Evolutionary conservation across 2,329 filamentous ascomycete genomes (phyloP).

Genomic region (Exophiala sp.): DNA sequence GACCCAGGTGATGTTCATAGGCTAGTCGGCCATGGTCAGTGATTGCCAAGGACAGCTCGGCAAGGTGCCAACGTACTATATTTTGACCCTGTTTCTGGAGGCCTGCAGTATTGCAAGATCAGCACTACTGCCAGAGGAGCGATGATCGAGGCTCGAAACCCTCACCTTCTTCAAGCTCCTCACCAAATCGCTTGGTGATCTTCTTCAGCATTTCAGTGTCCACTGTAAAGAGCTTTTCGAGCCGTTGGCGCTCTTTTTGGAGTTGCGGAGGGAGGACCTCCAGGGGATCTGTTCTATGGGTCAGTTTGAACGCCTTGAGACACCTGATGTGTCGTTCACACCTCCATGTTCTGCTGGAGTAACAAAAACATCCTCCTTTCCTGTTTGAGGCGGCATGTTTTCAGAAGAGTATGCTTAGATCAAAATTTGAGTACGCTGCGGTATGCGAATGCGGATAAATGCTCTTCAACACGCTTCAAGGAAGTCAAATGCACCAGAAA

Average conservation of each 20-base stretch:
- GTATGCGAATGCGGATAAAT: too few species aligned
- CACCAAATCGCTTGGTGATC: slow-evolving; percentile 80
- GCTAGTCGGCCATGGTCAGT: slow-evolving; percentile 49
- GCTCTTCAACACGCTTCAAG: too few species aligned
- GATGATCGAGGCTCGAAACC: not conserved
- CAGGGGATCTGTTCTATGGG: not conserved
- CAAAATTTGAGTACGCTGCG: too few species aligned
- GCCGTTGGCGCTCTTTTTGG: slow-evolving; percentile 65
- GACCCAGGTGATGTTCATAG: slow-evolving; percentile 97
- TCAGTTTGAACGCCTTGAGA: not conserved
- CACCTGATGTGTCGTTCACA: not conserved
- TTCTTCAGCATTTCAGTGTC: slow-evolving; percentile 70
- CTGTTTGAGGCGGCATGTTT: not conserved
- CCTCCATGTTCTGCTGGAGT: not conserved
- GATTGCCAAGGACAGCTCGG: slow-evolving; percentile 5
- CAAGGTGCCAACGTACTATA: slow-evolving; percentile 1
- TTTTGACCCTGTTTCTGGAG: slow-evolving; percentile 4
- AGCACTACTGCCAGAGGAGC: not conserved
- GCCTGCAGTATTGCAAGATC: not conserved
- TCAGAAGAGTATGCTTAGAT: not conserved
- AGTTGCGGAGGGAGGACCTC: slow-evolving; percentile 64
- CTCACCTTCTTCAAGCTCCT: slow-evolving; percentile 74
- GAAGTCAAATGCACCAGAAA: not conserved
- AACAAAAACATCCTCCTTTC: not conserved
- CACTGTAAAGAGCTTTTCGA: slow-evolving; percentile 76